Conservation (phyloP, 2,329 filamentous ascomycete species). For the Rutstroemia sp. region DNA sequence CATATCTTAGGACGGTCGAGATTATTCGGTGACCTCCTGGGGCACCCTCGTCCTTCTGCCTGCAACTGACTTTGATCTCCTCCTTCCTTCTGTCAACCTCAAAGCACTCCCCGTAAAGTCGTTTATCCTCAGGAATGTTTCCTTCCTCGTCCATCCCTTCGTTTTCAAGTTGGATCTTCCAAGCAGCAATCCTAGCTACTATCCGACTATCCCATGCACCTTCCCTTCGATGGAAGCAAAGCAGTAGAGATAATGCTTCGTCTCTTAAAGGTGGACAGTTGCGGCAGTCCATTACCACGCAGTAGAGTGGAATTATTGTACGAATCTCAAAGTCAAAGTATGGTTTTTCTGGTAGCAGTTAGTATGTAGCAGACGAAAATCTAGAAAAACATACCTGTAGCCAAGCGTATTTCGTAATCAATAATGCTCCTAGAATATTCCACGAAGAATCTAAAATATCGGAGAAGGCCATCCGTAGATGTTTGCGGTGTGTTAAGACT, state of each 20-base stretch:
- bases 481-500: constrained; percentile 6
- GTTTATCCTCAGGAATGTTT: constrained; percentile 14
- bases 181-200: constrained; percentile 16
- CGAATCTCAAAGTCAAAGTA: constrained; percentile 26
- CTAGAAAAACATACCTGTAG: background rate
- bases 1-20: background rate
- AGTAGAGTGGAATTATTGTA: constrained; percentile 55
- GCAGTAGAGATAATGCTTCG: constrained; percentile 53
- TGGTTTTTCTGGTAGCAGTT: background rate
- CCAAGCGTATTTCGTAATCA: background rate
- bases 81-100: constrained; percentile 12
- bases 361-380: background rate
- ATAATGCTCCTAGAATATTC: constrained; percentile 1
- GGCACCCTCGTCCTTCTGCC: constrained; percentile 7
- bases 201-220: constrained; percentile 53
- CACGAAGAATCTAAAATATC: constrained; percentile 1
- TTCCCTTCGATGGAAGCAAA: constrained; percentile 53
- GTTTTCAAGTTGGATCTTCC: constrained; percentile 23
- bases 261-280: constrained; percentile 43
- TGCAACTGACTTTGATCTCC: constrained; percentile 12
- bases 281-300: constrained; percentile 58
- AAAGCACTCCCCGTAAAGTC: constrained; percentile 16
- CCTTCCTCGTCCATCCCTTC: constrained; percentile 16
- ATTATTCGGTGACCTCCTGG: background rate
- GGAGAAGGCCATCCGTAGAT: background rate